Base-by-base conservation (phyloP, 1,284 basidiomycete genomes). In the Athelia sp. region DNA sequence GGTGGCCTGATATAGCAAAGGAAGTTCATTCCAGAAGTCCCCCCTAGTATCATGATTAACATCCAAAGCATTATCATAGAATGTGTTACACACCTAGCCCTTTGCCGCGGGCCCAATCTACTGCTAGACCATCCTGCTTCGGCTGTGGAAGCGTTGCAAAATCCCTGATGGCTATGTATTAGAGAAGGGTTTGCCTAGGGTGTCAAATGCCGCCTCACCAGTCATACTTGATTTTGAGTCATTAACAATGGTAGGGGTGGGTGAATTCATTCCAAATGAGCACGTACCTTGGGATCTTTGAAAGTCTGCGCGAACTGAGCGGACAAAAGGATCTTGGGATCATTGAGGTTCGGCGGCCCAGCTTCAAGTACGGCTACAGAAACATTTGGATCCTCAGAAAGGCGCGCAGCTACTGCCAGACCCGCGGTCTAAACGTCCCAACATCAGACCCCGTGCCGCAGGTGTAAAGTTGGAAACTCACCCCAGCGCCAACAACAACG, bases 301-400 rank as follows among this genome's bases (percentile, higher is more conserved):
- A 40, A 40, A n/a, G 36, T 40, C 36, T 6, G 6, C 8, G 8
- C 19, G 36, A 8, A 21, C 15, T 40, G 36, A 8, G 36, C 53
- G 21, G 50, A 51, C 43, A 55, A 47, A 17, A 48, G 44, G 26
- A 52, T 45, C 4, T 46, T 43, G 2, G 53, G 51, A 15, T 54
- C 50, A n/a, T 48, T 17, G 15, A 51, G 38, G 35, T 48, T 31
- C 15, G 51, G 50, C 21, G 34, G 23, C n/a, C 59, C 59, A 13
- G 59, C 64, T 48, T 66, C 64, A 38, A 66, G 49, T 17, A 64
- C 56, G 15, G 53, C 53, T 11, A 66, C 62, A 15, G 53, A 42
- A 11, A 54, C 44, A 23, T 26, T 24, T 2, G 56, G 50, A 47
- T 60, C 50, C 46, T 62, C 60, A 29, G 52, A 45, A 6, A 62